Evolutionary conservation across 441 rosid genomes (phyloP).

Genomic region (Brassica balearica): DNA sequence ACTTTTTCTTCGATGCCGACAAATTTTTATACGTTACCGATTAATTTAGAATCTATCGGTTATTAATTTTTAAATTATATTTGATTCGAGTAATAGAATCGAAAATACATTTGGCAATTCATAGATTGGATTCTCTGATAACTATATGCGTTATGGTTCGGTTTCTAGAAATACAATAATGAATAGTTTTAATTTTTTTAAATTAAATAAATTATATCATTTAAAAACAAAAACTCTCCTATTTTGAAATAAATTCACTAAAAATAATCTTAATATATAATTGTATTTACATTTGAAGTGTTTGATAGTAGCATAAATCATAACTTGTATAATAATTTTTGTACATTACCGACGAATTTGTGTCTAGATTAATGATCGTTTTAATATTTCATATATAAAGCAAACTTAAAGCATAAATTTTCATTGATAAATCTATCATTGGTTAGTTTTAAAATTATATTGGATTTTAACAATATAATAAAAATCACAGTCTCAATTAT

Average conservation of each 20-base stretch:
- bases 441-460: neutral
- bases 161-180: neutral
- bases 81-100: neutral
- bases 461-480: neutral
- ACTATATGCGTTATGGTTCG: neutral
- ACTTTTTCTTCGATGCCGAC: neutral
- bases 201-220: neutral
- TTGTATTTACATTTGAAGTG: neutral
- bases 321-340: neutral
- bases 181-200: neutral
- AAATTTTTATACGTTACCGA: neutral
- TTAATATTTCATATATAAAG: neutral
- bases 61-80: neutral
- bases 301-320: neutral
- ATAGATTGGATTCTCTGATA: neutral
- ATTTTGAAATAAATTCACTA: neutral
- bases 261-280: neutral
- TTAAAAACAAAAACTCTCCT: neutral
- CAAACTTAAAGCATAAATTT: neutral
- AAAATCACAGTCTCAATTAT: neutral
- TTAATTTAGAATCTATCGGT: neutral
- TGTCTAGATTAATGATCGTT: neutral
- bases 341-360: neutral
- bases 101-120: neutral
- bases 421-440: neutral